phyloP scores from a whole-genome alignment of 345 rosid genomes.

The Eucalyptus curtisii region DNA sequence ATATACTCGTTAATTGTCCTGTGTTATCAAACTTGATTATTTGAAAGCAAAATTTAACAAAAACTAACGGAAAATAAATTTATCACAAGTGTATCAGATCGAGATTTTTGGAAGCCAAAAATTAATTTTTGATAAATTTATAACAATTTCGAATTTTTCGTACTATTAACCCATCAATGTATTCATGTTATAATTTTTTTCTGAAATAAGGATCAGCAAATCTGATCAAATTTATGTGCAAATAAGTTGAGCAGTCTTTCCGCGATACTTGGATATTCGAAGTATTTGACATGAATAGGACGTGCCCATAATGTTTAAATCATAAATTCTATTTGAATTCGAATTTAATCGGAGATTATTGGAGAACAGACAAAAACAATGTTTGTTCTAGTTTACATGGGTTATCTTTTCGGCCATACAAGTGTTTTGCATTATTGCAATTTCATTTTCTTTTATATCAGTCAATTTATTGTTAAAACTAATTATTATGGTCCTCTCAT shows the following conservation, averaged over 20 bases:
- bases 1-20: accelerated
- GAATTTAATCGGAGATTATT: neutral
- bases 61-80: accelerated
- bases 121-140: too few relatives aligned
- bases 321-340: neutral
- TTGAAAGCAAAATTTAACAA: too few relatives aligned
- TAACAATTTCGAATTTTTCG: too few relatives aligned
- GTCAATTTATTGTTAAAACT: too few relatives aligned
- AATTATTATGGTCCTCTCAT: too few relatives aligned
- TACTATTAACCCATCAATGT: too few relatives aligned
- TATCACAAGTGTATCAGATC: accelerated
- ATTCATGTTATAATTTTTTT: neutral
- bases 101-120: too few relatives aligned
- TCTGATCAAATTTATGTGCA: neutral
- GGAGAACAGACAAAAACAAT: neutral
- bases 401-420: neutral
- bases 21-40: too few relatives aligned
- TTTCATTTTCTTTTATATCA: neutral
- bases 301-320: neutral
- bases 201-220: neutral
- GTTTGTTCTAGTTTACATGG: neutral
- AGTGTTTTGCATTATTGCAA: neutral
- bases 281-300: neutral
- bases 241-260: neutral
- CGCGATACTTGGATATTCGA: neutral